phyloP scores from a whole-genome alignment of 805 yeast species.

The Saccharomycopsis schoenii region DNA sequence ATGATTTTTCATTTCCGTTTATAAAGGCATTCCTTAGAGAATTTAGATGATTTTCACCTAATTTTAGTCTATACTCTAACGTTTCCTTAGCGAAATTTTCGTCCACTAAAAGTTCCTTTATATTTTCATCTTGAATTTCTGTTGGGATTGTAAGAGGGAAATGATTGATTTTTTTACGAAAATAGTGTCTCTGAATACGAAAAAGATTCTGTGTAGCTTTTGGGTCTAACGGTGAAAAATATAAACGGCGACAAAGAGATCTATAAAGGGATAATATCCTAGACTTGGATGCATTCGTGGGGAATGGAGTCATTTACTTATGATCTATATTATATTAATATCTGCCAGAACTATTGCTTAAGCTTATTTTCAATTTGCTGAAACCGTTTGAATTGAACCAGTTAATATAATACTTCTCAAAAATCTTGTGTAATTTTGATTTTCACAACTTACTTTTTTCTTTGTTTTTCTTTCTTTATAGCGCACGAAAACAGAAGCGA shows the following conservation, averaged over 20 bases:
- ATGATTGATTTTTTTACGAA: neutral
- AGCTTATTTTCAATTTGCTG: too few relatives aligned
- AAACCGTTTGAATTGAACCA: too few relatives aligned
- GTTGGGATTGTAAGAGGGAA: neutral
- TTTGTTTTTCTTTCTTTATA: too few relatives aligned
- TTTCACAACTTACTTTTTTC: too few relatives aligned
- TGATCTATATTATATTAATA: neutral
- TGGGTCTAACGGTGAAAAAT: neutral
- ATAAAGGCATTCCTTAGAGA: conserved; percentile 1
- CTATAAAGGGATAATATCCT: neutral
- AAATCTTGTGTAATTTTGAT: too few relatives aligned
- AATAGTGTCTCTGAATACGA: neutral
- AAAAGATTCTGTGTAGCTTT: neutral
- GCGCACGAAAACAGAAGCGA: too few relatives aligned
- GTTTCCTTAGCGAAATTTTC: neutral
- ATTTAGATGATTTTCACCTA: conserved; percentile 2
- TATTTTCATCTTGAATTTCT: neutral
- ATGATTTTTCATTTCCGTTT: neutral
- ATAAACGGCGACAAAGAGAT: neutral
- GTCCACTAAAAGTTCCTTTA: neutral
- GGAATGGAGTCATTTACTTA: neutral
- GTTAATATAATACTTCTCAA: too few relatives aligned
- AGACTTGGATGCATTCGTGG: neutral
- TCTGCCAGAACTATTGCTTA: too few relatives aligned
- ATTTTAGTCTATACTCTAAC: conserved; percentile 1